Evolutionary conservation across 805 yeast genomes (phyloP).

Genomic region (Kodamaea laetipori): DNA sequence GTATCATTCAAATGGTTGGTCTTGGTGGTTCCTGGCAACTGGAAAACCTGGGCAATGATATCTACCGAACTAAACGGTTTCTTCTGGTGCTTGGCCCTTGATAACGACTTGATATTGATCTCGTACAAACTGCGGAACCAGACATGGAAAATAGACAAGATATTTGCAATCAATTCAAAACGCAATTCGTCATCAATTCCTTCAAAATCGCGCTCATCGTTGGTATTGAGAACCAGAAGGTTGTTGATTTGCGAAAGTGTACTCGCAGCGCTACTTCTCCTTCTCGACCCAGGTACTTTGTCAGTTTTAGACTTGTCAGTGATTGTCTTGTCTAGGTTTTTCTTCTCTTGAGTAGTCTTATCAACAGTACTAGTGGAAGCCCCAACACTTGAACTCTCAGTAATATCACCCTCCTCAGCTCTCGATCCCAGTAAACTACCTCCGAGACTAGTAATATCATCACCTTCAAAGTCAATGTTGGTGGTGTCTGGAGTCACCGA

Average conservation of each 20-base stretch:
- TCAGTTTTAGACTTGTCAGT: too few relatives aligned
- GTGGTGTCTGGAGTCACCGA: not conserved
- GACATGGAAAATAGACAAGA: slow-evolving; percentile 24
- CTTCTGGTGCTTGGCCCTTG: slow-evolving; percentile 4
- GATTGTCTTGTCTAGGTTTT: too few relatives aligned
- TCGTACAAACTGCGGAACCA: slow-evolving; percentile 24
- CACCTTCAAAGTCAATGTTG: not conserved
- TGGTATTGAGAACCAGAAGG: slow-evolving; percentile 5
- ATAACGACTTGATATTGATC: slow-evolving; percentile 10
- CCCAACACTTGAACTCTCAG: not conserved
- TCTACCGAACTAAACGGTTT: slow-evolving; percentile 13
- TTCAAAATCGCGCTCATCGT: slow-evolving; percentile 13
- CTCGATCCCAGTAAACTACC: not conserved
- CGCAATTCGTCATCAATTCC: slow-evolving; percentile 25
- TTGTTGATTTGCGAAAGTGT: slow-evolving; percentile 14
- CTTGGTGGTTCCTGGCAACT: slow-evolving; percentile 19
- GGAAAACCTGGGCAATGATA: slow-evolving; percentile 21
- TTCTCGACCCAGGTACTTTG: not conserved
- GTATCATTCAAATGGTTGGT: slow-evolving; percentile 17
- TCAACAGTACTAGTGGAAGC: not conserved
- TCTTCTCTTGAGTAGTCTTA: too few relatives aligned
- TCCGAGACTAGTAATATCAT: slow-evolving; percentile 1
- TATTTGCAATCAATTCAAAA: slow-evolving; percentile 21
- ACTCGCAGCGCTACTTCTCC: slow-evolving; percentile 25
- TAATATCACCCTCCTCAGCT: slow-evolving; percentile 3